Base-by-base conservation (phyloP, 768 basidiomycete species). In the Tephrocybe sp. region DNA sequence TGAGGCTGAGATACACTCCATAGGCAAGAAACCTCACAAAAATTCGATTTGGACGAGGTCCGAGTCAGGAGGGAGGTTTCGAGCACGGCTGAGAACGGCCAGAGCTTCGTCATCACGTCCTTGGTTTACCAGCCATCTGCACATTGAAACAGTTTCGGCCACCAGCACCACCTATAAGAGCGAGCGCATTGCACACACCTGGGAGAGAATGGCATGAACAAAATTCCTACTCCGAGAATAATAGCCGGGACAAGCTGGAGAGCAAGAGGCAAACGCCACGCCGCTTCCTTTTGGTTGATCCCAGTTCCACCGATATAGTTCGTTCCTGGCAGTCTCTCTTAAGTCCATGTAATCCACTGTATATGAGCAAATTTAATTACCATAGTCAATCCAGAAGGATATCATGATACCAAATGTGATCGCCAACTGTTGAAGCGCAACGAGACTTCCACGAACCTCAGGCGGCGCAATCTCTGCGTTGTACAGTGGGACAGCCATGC, bases 401-500 rank as follows among this genome's bases (percentile, higher is more conserved):
- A 88, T 56, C 83, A 88, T 83, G 64, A 88, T 89, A 18, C 86
- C 86, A 58, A 88, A 88, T 1, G 86, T 87, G 65, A 92, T 92
- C 2, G 88, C 85, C 17, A 91, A 73, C 63, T 91, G 90, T 63
- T 91, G 90, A 8, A 92, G 77, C 3, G 87, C 88, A 45, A 91
- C 88, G 32, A 92, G 71, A 63, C 84, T 85, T 11, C 90, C 90
- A 55, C 90, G 81, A 14, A 92, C 86, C 68, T 90, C 90, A 3
- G 89, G 87, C 23, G 90, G 89, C 1, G 85, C 83, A 48, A 90
- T 79, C 65, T 78, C 78, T 33, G 73, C 73, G 54, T 90, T 90
- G 74, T 88, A 90, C 32, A 91, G 74, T 1, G 90, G 90, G 10
- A 92, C 88, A n/a, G 80, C 78, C 87, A 90, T 90, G 58, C 85